Base-by-base conservation (phyloP, 257 asterid genomes). In the Capsicum pubescens region DNA sequence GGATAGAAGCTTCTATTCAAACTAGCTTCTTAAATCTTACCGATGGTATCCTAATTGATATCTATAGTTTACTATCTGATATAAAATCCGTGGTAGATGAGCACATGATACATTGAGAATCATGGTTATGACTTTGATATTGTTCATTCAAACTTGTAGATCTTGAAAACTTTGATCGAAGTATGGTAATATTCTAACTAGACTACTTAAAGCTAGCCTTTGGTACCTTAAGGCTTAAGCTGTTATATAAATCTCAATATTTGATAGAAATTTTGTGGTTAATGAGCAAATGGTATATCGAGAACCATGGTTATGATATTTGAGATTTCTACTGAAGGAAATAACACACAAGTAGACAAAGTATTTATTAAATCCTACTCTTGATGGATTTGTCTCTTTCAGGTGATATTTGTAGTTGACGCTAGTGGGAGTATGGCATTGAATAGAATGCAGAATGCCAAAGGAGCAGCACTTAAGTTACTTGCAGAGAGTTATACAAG, bases 381-480 rank as follows among this genome's bases (percentile, higher is more conserved):
- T 76, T 56, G 13, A 39, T 57, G 9, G 69, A 19, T 19, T 63
- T 83, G 19, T 58, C 79, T 84, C 63, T 79, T 82, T 55, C 92
- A 96, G 99, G 99, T 96, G 84, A 96, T 96, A 90, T 96, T 96
- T 85, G 95, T 96, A 76, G 99, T 96, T 84, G 99, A 96, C 87
- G 99, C 99, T 83, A 96, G 99, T 89, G 98, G 99, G 82, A 96
- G 99, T 84, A 96, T 96, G 99, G 99, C 99, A 50, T 87, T 96
- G 84, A 96, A 96, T 90, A 93, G 99, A 88, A 96, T 96, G 99
- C 99, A 96, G 90, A 96, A 94, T 88, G 99, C 98, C 70, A 96
- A 96, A 90, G 99, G 99, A 35, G 99, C 99, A 77, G 98, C 99
- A 26, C 98, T 96, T 56, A 96, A 96, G 81, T 87, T 96, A 85